Evolutionary conservation across 495 filamentous ascomycete species (phyloP), one percentile per base, ranked within the genome.

Genomic region (Cryomyces antarcticus): DNA sequence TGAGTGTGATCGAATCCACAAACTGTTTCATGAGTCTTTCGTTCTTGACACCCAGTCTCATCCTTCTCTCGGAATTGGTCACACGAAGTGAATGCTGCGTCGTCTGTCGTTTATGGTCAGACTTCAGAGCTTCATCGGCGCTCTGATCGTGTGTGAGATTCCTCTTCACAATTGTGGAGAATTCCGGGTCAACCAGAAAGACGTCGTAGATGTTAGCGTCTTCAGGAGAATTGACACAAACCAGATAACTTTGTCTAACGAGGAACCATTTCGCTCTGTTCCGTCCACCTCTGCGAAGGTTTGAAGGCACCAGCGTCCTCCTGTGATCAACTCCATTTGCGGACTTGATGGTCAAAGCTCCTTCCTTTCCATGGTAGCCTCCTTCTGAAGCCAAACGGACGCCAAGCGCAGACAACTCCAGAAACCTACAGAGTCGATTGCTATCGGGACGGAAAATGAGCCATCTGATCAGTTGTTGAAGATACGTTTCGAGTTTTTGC

Each of bases 161-260:
- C 28, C 70, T 61, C 53, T 79, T 79, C 30, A 80, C 72, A 40
- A 84, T 72, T 28, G 93, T 72, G 31, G 71, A 66, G 58, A 95
- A 99, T 46, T 75, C 71, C 1, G 81, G 64, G 52, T 99, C 89
- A 17, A 94, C 80, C 6, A 99, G 69, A 55, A 96, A 94, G 48
- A 96, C 89, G 62, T 99, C 89, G 55, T 95, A 96, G 35, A 96
- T 93, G 54, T 93, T 92, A 87, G 95, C 93, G 50, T 87, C 88
- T 52, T 96, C 88, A 7, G 89, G 89, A 0, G 87, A 94, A 56
- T 99, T 87, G 35, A 96, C 87, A 49, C 92, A 96, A 44, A 93
- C 88, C 43, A 99, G 77, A 51, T 96, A 99, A 58, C 83, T 93
- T 57, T 96, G 87, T 39, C 89, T 68, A n/a, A 99, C 88, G 31